Percentiles rank a stretch among this genome's conserved stretches.
These are phyloP conservation scores for Suillus subluteus DNA, from an alignment of 768 basidiomycete genomes.

Conservation along the genomic window DNA sequence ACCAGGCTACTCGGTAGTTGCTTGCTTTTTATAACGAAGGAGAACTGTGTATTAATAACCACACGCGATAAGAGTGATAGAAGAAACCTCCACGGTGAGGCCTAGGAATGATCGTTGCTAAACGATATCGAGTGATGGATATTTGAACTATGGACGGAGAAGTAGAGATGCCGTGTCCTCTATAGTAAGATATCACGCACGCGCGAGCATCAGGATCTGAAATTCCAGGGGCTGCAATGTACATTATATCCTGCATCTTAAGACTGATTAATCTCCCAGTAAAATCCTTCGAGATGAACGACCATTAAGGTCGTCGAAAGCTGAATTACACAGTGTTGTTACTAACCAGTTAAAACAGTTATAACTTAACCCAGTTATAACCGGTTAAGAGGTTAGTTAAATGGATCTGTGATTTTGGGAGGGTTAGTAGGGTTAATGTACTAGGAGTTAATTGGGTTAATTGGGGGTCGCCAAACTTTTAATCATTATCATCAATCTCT, in stretches of 20 bases:
- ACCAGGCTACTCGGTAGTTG: not conserved
- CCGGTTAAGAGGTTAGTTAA: no score
- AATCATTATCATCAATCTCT: no score
- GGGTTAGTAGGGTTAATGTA: no score
- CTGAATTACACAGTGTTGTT: no score
- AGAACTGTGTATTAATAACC: not conserved
- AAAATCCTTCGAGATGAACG: constrained; percentile 42
- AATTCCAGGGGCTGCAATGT: not conserved
- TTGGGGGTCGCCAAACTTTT: no score
- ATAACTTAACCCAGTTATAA: no score
- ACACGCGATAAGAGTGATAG: no score
- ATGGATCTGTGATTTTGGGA: no score
- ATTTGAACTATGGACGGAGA: not conserved
- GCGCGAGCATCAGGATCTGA: not conserved
- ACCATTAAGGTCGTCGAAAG: not conserved
- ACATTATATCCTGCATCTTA: not conserved
- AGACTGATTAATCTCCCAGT: constrained; percentile 26
- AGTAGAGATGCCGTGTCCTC: not conserved
- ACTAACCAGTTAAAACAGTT: no score
- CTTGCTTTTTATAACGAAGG: not conserved
- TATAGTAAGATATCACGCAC: not conserved
- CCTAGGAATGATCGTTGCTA: not conserved
- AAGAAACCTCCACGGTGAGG: not conserved
- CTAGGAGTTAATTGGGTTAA: no score
- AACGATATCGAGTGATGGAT: not conserved